Percentiles rank a stretch among this genome's conserved stretches.
Conservation (phyloP, 1,139 yeast genomes). For the Nematodospora anomalae region DNA sequence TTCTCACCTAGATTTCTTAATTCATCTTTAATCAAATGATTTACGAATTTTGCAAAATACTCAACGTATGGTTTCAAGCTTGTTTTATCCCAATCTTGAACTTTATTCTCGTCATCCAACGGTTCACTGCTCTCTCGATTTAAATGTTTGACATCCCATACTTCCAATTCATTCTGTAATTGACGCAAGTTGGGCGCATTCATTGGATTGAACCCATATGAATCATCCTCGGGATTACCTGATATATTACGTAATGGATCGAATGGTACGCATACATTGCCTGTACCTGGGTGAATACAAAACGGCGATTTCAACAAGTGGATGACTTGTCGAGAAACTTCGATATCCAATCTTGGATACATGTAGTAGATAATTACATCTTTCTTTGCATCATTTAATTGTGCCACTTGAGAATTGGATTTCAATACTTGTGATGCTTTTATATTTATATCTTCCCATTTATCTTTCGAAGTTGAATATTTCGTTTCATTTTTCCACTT, state of each 20-base stretch:
- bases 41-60: conserved; percentile 66
- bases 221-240: conserved; percentile 37
- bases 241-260: conserved; percentile 49
- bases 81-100: conserved; percentile 61
- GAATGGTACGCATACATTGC: conserved; percentile 96
- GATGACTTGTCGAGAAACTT: conserved; percentile 85
- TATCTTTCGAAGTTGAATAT: conserved; percentile 41
- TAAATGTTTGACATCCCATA: conserved; percentile 34
- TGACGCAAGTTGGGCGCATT: conserved; percentile 73
- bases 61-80: conserved; percentile 73
- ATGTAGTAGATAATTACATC: conserved; percentile 77
- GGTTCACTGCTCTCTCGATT: conserved; percentile 29
- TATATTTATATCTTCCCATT: conserved; percentile 83
- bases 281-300: conserved; percentile 96
- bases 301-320: conserved; percentile 97
- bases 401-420: conserved; percentile 36
- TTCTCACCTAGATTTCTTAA: conserved; percentile 36
- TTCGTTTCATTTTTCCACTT: conserved; percentile 41
- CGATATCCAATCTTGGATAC: conserved; percentile 91
- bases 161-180: conserved; percentile 56
- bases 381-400: conserved; percentile 73
- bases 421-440: conserved; percentile 51
- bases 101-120: conserved; percentile 20
- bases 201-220: conserved; percentile 70
- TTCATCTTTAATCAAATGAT: conserved; percentile 56